These are phyloP conservation scores for Ophiognomonia clavigignenti-juglandacearum DNA, from an alignment of 2,329 filamentous ascomycete genomes.

Conservation along the genomic window DNA sequence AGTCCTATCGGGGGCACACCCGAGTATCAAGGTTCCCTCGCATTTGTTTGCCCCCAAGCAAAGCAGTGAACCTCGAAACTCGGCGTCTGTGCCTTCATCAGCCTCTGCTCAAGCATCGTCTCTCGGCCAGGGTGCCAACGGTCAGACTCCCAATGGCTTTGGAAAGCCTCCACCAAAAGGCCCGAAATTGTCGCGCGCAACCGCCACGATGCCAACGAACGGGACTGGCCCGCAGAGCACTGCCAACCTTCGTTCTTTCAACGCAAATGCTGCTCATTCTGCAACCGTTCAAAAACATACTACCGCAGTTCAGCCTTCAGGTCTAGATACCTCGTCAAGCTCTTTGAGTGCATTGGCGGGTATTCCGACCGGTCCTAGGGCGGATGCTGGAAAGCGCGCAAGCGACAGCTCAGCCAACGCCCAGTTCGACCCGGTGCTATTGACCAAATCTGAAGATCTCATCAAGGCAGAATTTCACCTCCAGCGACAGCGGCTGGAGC, in stretches of 20 bases:
- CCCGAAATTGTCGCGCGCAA: slow-evolving; percentile 14
- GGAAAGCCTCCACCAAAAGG: slow-evolving; percentile 11
- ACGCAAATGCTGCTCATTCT: slow-evolving; percentile 30
- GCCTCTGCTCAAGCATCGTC: slow-evolving; percentile 12
- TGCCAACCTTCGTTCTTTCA: slow-evolving; percentile 30
- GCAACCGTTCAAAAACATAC: slow-evolving; percentile 21
- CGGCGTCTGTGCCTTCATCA: slow-evolving; percentile 15
- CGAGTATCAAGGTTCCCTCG: slow-evolving; percentile 52
- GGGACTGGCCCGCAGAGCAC: slow-evolving; percentile 9
- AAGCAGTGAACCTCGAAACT: slow-evolving; percentile 18
- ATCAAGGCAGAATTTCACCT: slow-evolving; percentile 77
- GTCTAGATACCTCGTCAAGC: slow-evolving; percentile 15
- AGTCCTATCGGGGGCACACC: slow-evolving; percentile 72
- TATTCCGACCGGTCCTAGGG: slow-evolving; percentile 14
- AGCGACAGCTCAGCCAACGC: slow-evolving; percentile 44
- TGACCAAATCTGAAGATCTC: slow-evolving; percentile 81
- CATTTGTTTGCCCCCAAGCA: slow-evolving; percentile 29
- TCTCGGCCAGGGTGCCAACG: no score
- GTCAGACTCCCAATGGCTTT: no score
- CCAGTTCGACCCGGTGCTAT: slow-evolving; percentile 75
- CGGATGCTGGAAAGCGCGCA: slow-evolving; percentile 32
- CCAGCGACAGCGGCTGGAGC: slow-evolving; percentile 78
- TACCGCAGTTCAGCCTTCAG: slow-evolving; percentile 13
- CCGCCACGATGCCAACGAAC: neutral
- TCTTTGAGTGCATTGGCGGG: slow-evolving; percentile 1